These are phyloP conservation scores for Colletotrichum viniferum DNA, from an alignment of 2,329 filamentous ascomycete species.

Conservation along the genomic window DNA sequence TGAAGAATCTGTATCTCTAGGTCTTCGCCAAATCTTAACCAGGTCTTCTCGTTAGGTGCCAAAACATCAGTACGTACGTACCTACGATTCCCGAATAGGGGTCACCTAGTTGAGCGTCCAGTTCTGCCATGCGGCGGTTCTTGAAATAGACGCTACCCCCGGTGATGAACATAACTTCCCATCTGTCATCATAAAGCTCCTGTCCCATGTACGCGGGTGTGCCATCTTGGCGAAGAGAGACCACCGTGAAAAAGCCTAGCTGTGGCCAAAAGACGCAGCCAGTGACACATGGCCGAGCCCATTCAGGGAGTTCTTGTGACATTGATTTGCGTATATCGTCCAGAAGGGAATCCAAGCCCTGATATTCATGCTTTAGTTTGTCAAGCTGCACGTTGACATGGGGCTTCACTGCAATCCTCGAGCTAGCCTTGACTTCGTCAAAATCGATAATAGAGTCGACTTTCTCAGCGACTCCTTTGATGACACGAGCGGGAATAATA, in stretches of 20 bases:
- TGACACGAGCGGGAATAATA: conserved; percentile 59
- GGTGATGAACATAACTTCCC: conserved; percentile 80
- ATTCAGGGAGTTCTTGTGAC: conserved; percentile 64
- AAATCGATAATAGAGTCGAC: conserved; percentile 83
- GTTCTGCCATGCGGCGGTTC: conserved; percentile 76
- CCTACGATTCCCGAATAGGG: conserved; percentile 84
- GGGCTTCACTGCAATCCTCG: conserved; percentile 72
- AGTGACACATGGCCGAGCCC: conserved; percentile 55
- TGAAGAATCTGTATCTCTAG: conserved; percentile 90
- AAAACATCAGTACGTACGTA: conserved; percentile 35
- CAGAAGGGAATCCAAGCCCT: conserved; percentile 77
- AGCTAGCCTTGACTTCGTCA: conserved; percentile 72
- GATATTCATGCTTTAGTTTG: conserved; percentile 75
- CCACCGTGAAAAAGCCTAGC: conserved; percentile 84
- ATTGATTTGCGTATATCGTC: conserved; percentile 70
- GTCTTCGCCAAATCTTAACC: conserved; percentile 52
- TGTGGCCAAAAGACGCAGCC: conserved; percentile 93
- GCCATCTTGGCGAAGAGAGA: conserved; percentile 54
- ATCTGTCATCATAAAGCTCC: conserved; percentile 59
- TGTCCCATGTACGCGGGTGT: conserved; percentile 68
- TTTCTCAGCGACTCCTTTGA: conserved; percentile 71
- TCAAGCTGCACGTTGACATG: conserved; percentile 80
- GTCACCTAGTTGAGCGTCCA: conserved; percentile 85
- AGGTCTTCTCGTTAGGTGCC: not conserved
- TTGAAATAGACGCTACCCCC: conserved; percentile 83